These are phyloP conservation scores for Colletotrichum endophyticum DNA, from an alignment of 2,329 filamentous ascomycete genomes.

Conservation along the genomic window DNA sequence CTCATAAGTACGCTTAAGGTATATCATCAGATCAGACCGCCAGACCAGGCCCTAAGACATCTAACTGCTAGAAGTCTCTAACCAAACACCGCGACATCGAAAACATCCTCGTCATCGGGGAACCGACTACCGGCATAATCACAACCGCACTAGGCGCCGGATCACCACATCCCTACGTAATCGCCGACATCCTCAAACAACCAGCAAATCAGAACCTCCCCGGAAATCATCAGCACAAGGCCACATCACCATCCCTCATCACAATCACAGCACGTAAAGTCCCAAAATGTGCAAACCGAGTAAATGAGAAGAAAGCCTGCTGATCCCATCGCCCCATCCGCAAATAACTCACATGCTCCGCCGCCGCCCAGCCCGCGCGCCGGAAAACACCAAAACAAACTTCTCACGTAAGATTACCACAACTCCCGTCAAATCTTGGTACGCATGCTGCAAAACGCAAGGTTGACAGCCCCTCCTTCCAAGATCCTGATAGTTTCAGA, in stretches of 20 bases:
- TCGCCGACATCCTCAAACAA: not conserved
- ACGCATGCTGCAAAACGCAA: not conserved
- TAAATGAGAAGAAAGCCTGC: not conserved
- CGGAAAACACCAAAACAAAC: not conserved
- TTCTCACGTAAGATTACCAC: not conserved
- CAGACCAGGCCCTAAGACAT: not conserved
- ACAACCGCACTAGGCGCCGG: not conserved
- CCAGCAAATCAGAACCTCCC: not conserved
- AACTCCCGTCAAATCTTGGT: not conserved
- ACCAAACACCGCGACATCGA: not conserved
- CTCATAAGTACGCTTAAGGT: fast-evolving
- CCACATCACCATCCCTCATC: not conserved
- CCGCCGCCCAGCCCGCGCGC: not conserved
- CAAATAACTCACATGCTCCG: not conserved
- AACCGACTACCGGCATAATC: not conserved
- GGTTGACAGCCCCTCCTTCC: not conserved
- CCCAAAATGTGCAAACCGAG: not conserved
- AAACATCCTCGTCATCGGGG: not conserved
- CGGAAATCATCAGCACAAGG: not conserved
- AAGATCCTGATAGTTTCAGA: not conserved
- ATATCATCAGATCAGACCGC: not conserved
- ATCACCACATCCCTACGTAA: not conserved
- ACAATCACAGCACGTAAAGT: not conserved
- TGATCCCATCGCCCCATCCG: not conserved
- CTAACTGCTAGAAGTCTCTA: not conserved